A percentile compares a stretch with the other conserved stretches of the same genome.
Conservation (phyloP, 2,329 filamentous ascomycete species). For the Orbilia brochopaga region DNA sequence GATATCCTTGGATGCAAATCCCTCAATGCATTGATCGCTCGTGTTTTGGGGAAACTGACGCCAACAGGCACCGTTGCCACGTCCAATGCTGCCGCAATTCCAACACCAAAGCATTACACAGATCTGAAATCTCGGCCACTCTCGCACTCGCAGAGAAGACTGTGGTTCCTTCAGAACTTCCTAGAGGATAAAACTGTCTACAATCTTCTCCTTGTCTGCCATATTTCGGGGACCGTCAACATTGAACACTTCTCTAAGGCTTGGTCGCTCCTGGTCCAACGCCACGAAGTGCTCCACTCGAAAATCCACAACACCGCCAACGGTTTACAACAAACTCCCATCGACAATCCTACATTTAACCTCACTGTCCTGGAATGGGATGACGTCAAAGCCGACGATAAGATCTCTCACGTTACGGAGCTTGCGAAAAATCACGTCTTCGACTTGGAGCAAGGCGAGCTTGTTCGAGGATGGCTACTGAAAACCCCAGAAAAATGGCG, state of each 20-base stretch:
- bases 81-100: conserved; percentile 12
- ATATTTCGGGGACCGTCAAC: conserved; percentile 50
- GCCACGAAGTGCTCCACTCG: conserved; percentile 52
- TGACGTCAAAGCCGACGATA: conserved; percentile 13
- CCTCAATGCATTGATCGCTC: conserved; percentile 53
- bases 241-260: conserved; percentile 37
- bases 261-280: conserved; percentile 50
- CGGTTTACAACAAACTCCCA: conserved; percentile 18
- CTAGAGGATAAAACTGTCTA: conserved; percentile 52
- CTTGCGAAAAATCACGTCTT: conserved; percentile 21
- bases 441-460: conserved; percentile 19
- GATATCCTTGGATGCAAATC: conserved; percentile 54
- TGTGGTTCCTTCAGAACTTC: conserved; percentile 55
- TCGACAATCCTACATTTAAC: conserved; percentile 19
- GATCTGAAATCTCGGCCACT: conserved; percentile 50
- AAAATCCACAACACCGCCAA: conserved; percentile 18
- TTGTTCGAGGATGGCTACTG: conserved; percentile 26
- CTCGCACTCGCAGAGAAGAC: conserved; percentile 54
- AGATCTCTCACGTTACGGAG: conserved; percentile 17
- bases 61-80: conserved; percentile 14
- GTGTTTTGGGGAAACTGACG: conserved; percentile 52
- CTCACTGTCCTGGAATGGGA: conserved; percentile 26
- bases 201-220: conserved; percentile 52
- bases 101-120: conserved; percentile 21
- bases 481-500: conserved; percentile 22